These are phyloP conservation scores for Aspergillus sp. DNA, from an alignment of 2,329 filamentous ascomycete species.

Conservation along the genomic window DNA sequence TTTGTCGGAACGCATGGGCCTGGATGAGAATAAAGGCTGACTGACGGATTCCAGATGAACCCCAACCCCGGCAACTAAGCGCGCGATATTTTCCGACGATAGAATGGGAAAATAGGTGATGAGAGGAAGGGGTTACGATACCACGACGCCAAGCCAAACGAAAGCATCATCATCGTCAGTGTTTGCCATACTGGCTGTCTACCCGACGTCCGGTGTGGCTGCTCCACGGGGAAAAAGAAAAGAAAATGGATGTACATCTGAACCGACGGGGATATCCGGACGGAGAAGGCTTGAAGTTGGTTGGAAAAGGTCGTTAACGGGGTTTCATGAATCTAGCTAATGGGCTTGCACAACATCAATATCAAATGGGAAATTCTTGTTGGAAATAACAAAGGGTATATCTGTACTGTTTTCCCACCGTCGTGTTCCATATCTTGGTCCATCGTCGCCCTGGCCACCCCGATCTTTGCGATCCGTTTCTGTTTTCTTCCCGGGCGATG, in stretches of 20 bases:
- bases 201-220: background rate
- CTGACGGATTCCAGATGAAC: slow-evolving; percentile 67
- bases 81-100: slow-evolving; percentile 1
- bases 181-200: background rate
- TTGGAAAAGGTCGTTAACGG: slow-evolving; percentile 8
- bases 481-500: too few relatives aligned
- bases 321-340: slow-evolving; percentile 9
- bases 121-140: background rate
- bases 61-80: slow-evolving; percentile 74
- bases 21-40: background rate
- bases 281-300: slow-evolving; percentile 9
- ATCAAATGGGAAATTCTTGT: slow-evolving; percentile 16
- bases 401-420: background rate
- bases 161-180: background rate
- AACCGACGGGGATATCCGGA: slow-evolving; percentile 11
- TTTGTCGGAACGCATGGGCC: background rate
- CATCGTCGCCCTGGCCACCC: too few relatives aligned
- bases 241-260: background rate
- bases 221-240: slow-evolving; percentile 2
- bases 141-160: background rate
- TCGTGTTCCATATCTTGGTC: background rate
- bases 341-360: slow-evolving; percentile 13
- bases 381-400: background rate
- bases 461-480: too few relatives aligned
- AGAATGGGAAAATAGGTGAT: background rate